Percentiles rank a stretch among this genome's conserved stretches.
Evolutionary conservation across 169 alveolate genomes (phyloP).

Genomic region (Plasmodium gaboni): DNA sequence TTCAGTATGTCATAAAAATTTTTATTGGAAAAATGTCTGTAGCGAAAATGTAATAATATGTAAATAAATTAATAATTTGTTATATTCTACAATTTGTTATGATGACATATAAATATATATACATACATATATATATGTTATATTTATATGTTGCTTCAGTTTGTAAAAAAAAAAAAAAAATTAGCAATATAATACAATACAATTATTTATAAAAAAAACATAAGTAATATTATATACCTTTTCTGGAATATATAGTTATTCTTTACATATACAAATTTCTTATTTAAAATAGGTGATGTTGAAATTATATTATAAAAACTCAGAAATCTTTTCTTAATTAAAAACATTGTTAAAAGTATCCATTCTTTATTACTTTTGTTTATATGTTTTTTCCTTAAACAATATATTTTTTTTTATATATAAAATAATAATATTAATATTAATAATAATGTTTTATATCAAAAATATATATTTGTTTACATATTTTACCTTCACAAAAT

Average conservation of each 20-base stretch:
- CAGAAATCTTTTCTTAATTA: constrained; percentile 22
- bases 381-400: constrained; percentile 3
- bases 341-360: constrained; percentile 34
- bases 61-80: too few species aligned
- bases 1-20: constrained; percentile 83
- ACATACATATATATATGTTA: too few species aligned
- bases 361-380: constrained; percentile 5
- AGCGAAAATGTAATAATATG: not conserved
- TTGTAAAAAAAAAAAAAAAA: not conserved
- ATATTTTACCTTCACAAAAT: too few species aligned
- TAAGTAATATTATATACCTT: constrained; percentile 2
- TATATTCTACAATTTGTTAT: too few species aligned
- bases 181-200: not conserved
- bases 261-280: not conserved
- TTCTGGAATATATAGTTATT: constrained; percentile 4
- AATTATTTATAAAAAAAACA: not conserved
- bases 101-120: too few species aligned
- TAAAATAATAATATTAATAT: not conserved
- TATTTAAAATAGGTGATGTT: not conserved
- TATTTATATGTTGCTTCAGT: too few species aligned
- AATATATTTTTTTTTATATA: not conserved
- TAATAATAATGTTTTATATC: too few species aligned
- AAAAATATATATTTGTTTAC: too few species aligned
- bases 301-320: constrained; percentile 11
- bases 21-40: constrained; percentile 16